Evolutionary conservation across 2,329 filamentous ascomycete species (phyloP), one percentile per base, ranked within the genome.

Genomic region (Penicillium hordei): DNA sequence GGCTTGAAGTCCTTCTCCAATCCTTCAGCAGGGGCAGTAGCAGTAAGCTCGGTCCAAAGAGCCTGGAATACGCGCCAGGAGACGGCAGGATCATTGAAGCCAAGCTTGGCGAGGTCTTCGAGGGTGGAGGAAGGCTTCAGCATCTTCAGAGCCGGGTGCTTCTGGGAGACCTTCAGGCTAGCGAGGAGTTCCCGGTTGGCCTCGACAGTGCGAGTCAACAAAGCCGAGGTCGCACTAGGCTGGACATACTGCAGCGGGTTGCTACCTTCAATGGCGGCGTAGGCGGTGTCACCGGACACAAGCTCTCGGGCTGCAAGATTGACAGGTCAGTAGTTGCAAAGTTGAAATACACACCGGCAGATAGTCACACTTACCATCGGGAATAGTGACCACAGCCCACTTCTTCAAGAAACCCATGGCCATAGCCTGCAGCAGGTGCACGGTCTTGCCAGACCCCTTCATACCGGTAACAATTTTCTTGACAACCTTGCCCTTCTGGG

Each of bases 381-480:
- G 93, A 51, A 97, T 83, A 70, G 90, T 89, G 58, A 99, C 82
- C 46, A 97, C 92, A 44, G 96, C 82, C 91, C 93, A 97, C 29
- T 89, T 83, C 73, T 91, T 91, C 69, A 93, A 73, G 64, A 93
- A 87, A 1, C 86, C 93, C 75, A 93, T 88, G 19, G 89, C 81
- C 83, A 95, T 86, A 39, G 89, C 89, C 78, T 97, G 93, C 45
- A 96, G 80, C 68, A 95, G 75, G 68, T 96, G 78, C 66, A 94
- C 86, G 72, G 90, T 96, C 84, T 97, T 99, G 36, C 94, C 94
- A 15, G 88, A 85, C 42, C 87, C 83, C 71, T 83, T 87, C 54
- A 86, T 83, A 3, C 94, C 94, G 44, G 84, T 87, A 49, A 97
- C 63, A 31, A 97, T 83, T 67, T 86, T 80, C 68, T 87, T 75